Evolutionary conservation across 1,284 basidiomycete genomes (phyloP), one percentile per base, ranked within the genome.

Genomic region (Puccinia hordei): DNA sequence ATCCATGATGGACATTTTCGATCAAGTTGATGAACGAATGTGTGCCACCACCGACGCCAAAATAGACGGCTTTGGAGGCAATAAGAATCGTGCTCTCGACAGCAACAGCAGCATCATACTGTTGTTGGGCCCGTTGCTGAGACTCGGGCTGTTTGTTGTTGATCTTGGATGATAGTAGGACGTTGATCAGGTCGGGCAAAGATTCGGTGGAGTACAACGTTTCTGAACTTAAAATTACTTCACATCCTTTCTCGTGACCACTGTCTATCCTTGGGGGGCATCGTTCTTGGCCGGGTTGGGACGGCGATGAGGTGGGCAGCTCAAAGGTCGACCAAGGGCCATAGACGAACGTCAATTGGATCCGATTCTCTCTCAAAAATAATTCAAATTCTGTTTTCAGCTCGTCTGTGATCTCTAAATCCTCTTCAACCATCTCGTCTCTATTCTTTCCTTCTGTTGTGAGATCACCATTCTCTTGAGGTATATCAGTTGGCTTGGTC

Each of bases 11-110:
- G 2, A 1, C 17, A 22, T 71, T 71, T 80, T 89, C 86, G 0
- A 94, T 88, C n/a, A 83, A 83, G 30, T 85, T 81, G 24, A 90
- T 85, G 85, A 99, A 97, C 81, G 92, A 91, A 30, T 89, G 87
- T 12, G 95, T 88, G 0, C 94, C 93, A 0, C 95, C 95, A 0
- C 96, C 96, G 3, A 98, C 95, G 22, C 96, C 96, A 86, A 98
- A 98, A 85, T 99, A 98, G 38, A 98, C 87, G 13, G 94, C 89
- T 86, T 95, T 98, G n/a, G 91, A 91, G 0, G 93, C 93, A 9
- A 87, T 84, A 13, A 87, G 83, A 0, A 85, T 81, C 10, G 71
- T 81, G 51, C 46, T 71, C 17, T 69, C 22, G 35, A 10, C 38
- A 22, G 15, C 9, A n/a, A n/a, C n/a, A 8, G 55, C 9, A n/a